Conservation (phyloP, 805 yeast genomes). For the Scheffersomyces stipitis region DNA sequence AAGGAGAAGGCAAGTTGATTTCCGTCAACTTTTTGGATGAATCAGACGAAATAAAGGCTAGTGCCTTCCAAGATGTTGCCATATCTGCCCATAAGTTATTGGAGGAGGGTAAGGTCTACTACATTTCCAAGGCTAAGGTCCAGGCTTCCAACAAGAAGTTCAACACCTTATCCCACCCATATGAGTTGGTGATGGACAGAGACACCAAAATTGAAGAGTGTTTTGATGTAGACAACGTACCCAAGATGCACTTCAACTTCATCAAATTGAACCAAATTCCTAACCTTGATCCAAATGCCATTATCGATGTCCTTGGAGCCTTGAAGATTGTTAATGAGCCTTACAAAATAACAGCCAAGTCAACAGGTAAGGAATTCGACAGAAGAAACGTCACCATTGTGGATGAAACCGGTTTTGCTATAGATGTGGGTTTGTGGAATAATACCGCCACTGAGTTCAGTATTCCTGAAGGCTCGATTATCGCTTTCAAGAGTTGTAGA, state of each 20-base stretch:
- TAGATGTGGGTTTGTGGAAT: slow-evolving; percentile 88
- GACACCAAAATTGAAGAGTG: slow-evolving; percentile 76
- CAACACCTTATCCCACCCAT: slow-evolving; percentile 80
- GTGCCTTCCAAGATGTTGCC: slow-evolving; percentile 88
- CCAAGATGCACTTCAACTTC: slow-evolving; percentile 76
- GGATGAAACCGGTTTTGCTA: slow-evolving; percentile 76
- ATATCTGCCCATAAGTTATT: slow-evolving; percentile 72
- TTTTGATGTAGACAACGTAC: slow-evolving; percentile 61
- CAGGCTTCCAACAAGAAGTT: slow-evolving; percentile 84
- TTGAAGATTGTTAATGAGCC: slow-evolving; percentile 73
- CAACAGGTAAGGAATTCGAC: slow-evolving; percentile 87
- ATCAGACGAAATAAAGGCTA: slow-evolving; percentile 93
- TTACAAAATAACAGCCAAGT: slow-evolving; percentile 77
- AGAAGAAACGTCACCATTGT: slow-evolving; percentile 87
- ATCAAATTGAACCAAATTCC: slow-evolving; percentile 66
- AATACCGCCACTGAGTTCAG: slow-evolving; percentile 77
- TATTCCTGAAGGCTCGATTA: slow-evolving; percentile 73
- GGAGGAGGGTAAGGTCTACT: slow-evolving; percentile 88
- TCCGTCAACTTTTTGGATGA: slow-evolving; percentile 87
- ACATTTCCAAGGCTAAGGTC: slow-evolving; percentile 76
- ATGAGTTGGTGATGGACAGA: slow-evolving; percentile 79
- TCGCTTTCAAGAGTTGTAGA: slow-evolving; percentile 89
- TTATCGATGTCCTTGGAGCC: slow-evolving; percentile 86
- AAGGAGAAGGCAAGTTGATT: slow-evolving; percentile 89
- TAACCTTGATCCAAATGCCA: slow-evolving; percentile 65